Conservation (phyloP, 352 stramenopile species). For the Phytophthora pisi region DNA sequence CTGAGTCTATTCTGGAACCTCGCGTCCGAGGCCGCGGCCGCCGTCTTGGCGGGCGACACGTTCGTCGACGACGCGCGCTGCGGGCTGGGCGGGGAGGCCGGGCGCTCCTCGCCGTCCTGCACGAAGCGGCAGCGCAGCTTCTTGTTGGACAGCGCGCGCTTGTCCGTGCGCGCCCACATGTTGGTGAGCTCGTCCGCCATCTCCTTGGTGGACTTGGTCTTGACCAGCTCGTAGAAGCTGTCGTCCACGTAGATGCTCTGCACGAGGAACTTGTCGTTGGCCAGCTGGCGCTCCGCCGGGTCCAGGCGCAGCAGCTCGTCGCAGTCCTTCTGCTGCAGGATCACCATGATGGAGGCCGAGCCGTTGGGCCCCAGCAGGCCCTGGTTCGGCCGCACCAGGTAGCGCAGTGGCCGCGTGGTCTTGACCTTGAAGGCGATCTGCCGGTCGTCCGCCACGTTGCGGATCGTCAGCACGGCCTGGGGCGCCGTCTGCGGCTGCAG, state of each 20-base stretch:
- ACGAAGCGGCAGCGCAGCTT: slow-evolving; percentile 88
- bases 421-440: slow-evolving; percentile 92
- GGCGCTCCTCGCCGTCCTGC: slow-evolving; percentile 48
- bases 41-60: slow-evolving; percentile 25
- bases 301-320: slow-evolving; percentile 85
- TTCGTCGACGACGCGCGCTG: slow-evolving; percentile 8
- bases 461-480: slow-evolving; percentile 84
- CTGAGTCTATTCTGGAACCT: slow-evolving; percentile 26
- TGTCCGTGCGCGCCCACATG: slow-evolving; percentile 86
- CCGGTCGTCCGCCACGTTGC: slow-evolving; percentile 78
- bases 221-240: slow-evolving; percentile 85
- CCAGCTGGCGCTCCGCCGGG: slow-evolving; percentile 74
- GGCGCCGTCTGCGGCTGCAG: slow-evolving; percentile 65
- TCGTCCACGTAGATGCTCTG: slow-evolving; percentile 88
- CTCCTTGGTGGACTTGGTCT: slow-evolving; percentile 88
- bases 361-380: slow-evolving; percentile 82
- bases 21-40: slow-evolving; percentile 9
- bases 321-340: slow-evolving; percentile 90
- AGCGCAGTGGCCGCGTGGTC: slow-evolving; percentile 87
- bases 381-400: slow-evolving; percentile 90
- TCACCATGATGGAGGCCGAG: slow-evolving; percentile 83
- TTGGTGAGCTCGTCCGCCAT: slow-evolving; percentile 88
- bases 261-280: slow-evolving; percentile 92
- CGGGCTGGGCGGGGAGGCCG: slow-evolving; percentile 22
- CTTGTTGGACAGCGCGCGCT: slow-evolving; percentile 85